Evolutionary conservation across 1,284 basidiomycete species (phyloP), one percentile per base, ranked within the genome.

Genomic region (Malassezia restricta): DNA sequence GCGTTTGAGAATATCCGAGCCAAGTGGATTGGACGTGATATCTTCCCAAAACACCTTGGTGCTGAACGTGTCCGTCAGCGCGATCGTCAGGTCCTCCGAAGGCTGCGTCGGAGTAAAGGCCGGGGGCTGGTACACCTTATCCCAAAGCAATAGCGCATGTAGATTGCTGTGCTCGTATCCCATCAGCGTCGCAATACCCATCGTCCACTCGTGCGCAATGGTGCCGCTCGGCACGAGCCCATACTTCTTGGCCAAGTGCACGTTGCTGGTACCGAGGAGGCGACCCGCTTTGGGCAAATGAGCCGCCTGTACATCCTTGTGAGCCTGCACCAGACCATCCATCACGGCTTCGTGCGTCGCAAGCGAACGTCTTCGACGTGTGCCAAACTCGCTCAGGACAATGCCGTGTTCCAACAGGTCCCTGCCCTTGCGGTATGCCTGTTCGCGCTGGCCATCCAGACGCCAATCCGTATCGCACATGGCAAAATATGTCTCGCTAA

Each of bases 311-410:
- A 14, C 29, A 9, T 42, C 48, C n/a, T 11, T 27, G 33, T 61
- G 75, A 5, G 85, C 89, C 12, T 78, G 77, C 32, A 85, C 71
- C 40, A 98, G 76, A 0, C 80, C 81, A 43, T 79, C 72, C 29
- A 98, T 75, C 20, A 95, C 84, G 35, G 85, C 74, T 62, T 88
- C 85, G 57, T 98, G 94, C 0, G 82, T 78, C 11, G 79, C 73
- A 63, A 82, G 88, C 5, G 87, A 88, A 38, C 94, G 78, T 57
- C 94, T 77, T 37, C 94, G 78, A 11, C 92, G 79, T 1, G 91
- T 92, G 2, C 94, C 94, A 59, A 96, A 96, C 68, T 98, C 94
- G 66, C 83, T 89, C 68, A 94, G 85, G 1, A 76, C 69, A 61
- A 90, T 85, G 3, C 83, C 84, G 0, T 79, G 79, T 35, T 78